Base-by-base conservation (phyloP, 2,329 filamentous ascomycete species). In the Colletotrichum graminicola region DNA sequence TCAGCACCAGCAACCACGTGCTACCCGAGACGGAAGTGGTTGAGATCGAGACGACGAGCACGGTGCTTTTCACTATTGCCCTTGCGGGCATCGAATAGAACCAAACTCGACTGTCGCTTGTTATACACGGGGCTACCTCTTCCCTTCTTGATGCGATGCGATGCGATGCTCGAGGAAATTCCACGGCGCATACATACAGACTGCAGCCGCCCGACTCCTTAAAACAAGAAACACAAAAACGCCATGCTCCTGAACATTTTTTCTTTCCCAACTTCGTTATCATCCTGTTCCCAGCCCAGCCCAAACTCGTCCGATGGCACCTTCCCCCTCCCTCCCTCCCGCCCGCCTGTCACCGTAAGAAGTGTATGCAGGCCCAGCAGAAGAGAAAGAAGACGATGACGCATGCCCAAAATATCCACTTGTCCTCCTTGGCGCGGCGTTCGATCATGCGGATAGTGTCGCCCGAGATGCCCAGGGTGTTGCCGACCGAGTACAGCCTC, bases 391-490 rank as follows among this genome's bases (percentile, higher is more conserved):
- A 99, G 45, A 96, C 82, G 6, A 97, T 82, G 3, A 95, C 94
- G 0, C 96, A 94, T 0, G 85, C 92, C 87, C 93, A 93, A 80
- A 99, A 99, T 45, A 99, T 97, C 94, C 95, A 98, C 83, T 98
- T 98, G 80, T 99, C 96, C 84, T 98, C 93, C 80, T 91, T 93
- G 62, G 96, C 94, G 73, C 96, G 87, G 76, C 96, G 85, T 83
- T 98, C 95, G 52, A 99, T 92, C 94, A 96, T 98, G 57, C 96
- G 91, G 75, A 99, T 99, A 2, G 96, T 99, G 80, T 98, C 95
- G 26, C 95, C 95, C 78, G 93, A 97, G 71, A 99, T 89, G 0
- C 96, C 96, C 59, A 99, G 83, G 29, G 96, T 98, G 79, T 97
- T 98, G 8, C 94, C 96, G 26, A 98, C 94, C 76, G 90, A 95